Evolutionary conservation across 352 stramenopile species (phyloP).

Genomic region (Globisporangium acanthophoron): DNA sequence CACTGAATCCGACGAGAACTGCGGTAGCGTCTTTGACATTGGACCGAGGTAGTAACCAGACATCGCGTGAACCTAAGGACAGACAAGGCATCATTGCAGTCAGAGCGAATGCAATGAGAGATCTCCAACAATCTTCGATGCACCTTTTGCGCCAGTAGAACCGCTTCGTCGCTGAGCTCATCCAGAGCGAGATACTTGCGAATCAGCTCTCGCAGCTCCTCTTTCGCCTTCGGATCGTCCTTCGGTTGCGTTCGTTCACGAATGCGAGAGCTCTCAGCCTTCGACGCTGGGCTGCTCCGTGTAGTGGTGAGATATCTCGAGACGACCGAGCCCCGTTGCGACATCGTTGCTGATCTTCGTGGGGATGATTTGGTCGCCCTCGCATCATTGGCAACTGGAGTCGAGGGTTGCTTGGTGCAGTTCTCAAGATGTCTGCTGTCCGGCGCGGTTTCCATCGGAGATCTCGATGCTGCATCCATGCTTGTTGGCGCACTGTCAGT

Average conservation of each 20-base stretch:
- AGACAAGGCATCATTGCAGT: not conserved
- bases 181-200: conserved; percentile 40
- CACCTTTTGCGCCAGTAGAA: conserved; percentile 28
- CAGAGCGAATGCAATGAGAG: not conserved
- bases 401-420: not conserved
- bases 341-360: not conserved
- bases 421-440: not conserved
- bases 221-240: conserved; percentile 2
- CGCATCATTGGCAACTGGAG: not conserved
- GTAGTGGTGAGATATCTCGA: not conserved
- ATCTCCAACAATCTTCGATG: not conserved
- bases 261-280: not conserved
- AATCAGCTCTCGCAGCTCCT: conserved; percentile 25
- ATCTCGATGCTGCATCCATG: not conserved
- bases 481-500: not conserved
- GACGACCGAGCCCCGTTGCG: conserved; percentile 4
- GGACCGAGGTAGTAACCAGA: conserved; percentile 48
- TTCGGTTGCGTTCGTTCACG: not conserved
- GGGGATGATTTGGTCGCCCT: conserved; percentile 4
- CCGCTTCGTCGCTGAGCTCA: conserved; percentile 29
- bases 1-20: conserved; percentile 29
- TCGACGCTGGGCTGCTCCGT: not conserved
- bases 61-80: conserved; percentile 23
- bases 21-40: conserved; percentile 18
- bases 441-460: not conserved